Base-by-base conservation (phyloP, 306 rosid species). In the Vachellia collinsii region DNA sequence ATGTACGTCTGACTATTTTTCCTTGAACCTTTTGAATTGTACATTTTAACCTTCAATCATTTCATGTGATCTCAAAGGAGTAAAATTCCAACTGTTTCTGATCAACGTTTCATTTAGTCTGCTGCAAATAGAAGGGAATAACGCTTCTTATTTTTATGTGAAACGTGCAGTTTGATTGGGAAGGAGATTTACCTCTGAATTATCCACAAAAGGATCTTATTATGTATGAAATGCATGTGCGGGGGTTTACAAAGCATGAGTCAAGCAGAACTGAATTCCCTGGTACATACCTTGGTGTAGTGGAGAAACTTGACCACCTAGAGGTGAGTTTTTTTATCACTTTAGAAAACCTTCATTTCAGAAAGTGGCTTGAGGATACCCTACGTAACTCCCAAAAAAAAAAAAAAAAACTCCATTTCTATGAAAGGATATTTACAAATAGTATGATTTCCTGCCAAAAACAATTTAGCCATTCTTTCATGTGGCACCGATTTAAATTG, bases 171-270 rank as follows among this genome's bases (percentile, higher is more conserved):
- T 95, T 87, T 87, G 96, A 95, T 80, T 95, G 99, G 99, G 96
- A 95, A 90, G 99, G 99, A 69, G 99, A 95, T 86, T 88, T 95
- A 86, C 96, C 98, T 56, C 82, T 93, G 85, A 89, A 78, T 63
- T 85, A 88, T 75, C 91, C 92, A 77, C 97, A 91, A 61, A 90
- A 88, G 86, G 97, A 95, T 84, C 98, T 95, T 77, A 76, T 95
- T 51, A 86, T 93, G 73, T 95, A 93, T 81, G 99, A 95, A 88
- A 89, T 95, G 96, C 99, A 95, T 84, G 99, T 95, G 59, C 86
- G 98, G 22, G 98, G 97, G 63, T 95, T 93, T 80, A 91, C 99
- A 68, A 90, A 88, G 86, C 99, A 95, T 53, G 96, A 95, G 79
- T 93, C 98, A 8, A 95, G 98, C 78, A 65, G 79, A 29, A 67